Base-by-base conservation (phyloP, 1,139 yeast genomes). In the Scheffersomyces parashehatae region DNA sequence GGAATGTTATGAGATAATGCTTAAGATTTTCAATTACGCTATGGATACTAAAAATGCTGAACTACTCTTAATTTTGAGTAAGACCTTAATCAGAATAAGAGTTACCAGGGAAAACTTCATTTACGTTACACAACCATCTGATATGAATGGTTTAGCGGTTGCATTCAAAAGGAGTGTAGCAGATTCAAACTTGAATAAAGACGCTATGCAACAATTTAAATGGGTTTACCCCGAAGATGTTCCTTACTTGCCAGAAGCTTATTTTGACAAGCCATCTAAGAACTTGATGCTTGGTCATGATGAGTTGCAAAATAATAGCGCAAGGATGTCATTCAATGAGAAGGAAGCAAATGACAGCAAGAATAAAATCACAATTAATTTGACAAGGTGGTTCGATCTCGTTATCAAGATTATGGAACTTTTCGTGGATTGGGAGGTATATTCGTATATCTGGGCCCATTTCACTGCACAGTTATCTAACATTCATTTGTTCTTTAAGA, bases 401-500 rank as follows among this genome's bases (percentile, higher is more conserved):
- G 79, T 83, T 2, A 60, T 78, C 13, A 64, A 67, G 11, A 68
- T 85, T 0, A 60, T 85, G 55, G 75, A 73, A n/a, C 67, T 70
- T 11, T 85, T 83, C 35, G 68, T 78, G 16, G 75, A 79, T 45
- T 87, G 93, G 91, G 93, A 85, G 48, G 62, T 82, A 1, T 88
- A 82, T 56, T 81, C 90, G 0, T 85, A 73, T 55, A 63, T 82
- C 1, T 70, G 87, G 73, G 81, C 86, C 0, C 90, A 85, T 60
- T 73, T 86, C 45, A 83, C 89, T 52, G 78, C 88, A 0, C 96
- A 88, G 57, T 59, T 89, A 30, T 72, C 90, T 3, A 85, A 85
- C 53, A 62, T 83, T 50, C 70, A 69, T 13, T 64, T 88, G 8
- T 86, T 85, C 51, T 59, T 60, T 32, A 63, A 70, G 11, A 72